A percentile compares a stretch with the other conserved stretches of the same genome.
Conservation (phyloP, 108 stramenopile genomes). For the Nitzschia putrida region DNA sequence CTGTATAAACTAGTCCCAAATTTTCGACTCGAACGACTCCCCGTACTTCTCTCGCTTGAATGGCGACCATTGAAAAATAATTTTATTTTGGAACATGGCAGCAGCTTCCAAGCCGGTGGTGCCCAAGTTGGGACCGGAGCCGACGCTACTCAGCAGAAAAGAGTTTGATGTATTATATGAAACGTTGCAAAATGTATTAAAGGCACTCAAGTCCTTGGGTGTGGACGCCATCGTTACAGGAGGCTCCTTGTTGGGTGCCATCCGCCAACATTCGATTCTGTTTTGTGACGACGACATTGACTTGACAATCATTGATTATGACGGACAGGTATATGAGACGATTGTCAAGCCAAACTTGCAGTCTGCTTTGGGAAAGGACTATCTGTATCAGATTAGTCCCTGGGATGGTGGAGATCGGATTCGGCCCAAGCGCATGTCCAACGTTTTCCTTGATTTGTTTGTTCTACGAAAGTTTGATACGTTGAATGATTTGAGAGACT, state of each 20-base stretch:
- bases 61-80: too few relatives aligned
- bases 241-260: slow-evolving; percentile 68
- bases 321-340: slow-evolving; percentile 38
- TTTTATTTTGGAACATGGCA: too few relatives aligned
- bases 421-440: slow-evolving; percentile 44
- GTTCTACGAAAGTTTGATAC: slow-evolving; percentile 46
- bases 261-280: slow-evolving; percentile 71
- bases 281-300: slow-evolving; percentile 85
- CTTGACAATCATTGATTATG: slow-evolving; percentile 61
- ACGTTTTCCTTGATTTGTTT: slow-evolving; percentile 70
- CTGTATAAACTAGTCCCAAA: too few relatives aligned
- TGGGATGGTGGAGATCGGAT: slow-evolving; percentile 77
- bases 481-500: slow-evolving; percentile 37
- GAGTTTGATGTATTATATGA: slow-evolving; percentile 64
- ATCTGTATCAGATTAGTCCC: slow-evolving; percentile 45
- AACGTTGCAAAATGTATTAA: slow-evolving; percentile 35
- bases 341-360: slow-evolving; percentile 38
- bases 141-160: slow-evolving; percentile 48
- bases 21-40: too few relatives aligned
- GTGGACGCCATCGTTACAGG: slow-evolving; percentile 67
- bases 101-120: neutral
- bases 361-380: slow-evolving; percentile 36
- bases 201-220: slow-evolving; percentile 41
- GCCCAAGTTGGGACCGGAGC: slow-evolving; percentile 55
- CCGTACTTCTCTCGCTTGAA: too few relatives aligned